Percentiles rank a stretch among this genome's conserved stretches.
These are phyloP conservation scores for Fulvia fulva DNA, from an alignment of 2,329 filamentous ascomycete species.

Conservation along the genomic window DNA sequence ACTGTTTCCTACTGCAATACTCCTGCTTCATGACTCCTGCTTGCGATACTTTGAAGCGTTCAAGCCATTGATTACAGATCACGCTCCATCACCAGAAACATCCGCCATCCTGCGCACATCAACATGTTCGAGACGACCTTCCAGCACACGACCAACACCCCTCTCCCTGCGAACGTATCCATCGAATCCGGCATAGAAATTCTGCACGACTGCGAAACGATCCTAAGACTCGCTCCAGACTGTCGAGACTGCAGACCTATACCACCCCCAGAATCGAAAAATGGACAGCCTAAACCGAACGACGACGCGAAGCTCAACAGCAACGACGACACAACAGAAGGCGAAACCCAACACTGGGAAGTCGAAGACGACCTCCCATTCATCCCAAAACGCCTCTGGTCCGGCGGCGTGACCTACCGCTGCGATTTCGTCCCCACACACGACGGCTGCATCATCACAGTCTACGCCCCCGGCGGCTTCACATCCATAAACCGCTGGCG, in stretches of 20 bases:
- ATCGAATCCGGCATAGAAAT: slow-evolving; percentile 25
- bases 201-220: slow-evolving; percentile 33
- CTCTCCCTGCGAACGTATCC: slow-evolving; percentile 26
- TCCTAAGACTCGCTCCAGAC: slow-evolving; percentile 32
- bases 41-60: neutral
- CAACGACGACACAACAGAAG: slow-evolving; percentile 3
- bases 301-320: slow-evolving; percentile 13
- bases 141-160: slow-evolving; percentile 28
- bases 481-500: slow-evolving; percentile 33
- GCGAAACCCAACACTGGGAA: slow-evolving; percentile 26
- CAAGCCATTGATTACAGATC: neutral
- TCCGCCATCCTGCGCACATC: neutral
- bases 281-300: slow-evolving; percentile 10
- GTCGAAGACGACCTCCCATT: slow-evolving; percentile 36
- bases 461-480: slow-evolving; percentile 34
- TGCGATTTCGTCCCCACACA: slow-evolving; percentile 28
- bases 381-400: slow-evolving; percentile 34
- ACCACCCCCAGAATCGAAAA: slow-evolving; percentile 21
- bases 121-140: slow-evolving; percentile 34
- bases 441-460: slow-evolving; percentile 35
- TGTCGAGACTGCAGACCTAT: slow-evolving; percentile 28
- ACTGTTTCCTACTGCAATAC: neutral
- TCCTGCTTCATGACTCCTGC: neutral
- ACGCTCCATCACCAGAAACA: neutral
- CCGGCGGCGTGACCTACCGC: slow-evolving; percentile 31